Base-by-base conservation (phyloP, 176 grass and related monocot genomes). In the Aegilops sharonensis region DNA sequence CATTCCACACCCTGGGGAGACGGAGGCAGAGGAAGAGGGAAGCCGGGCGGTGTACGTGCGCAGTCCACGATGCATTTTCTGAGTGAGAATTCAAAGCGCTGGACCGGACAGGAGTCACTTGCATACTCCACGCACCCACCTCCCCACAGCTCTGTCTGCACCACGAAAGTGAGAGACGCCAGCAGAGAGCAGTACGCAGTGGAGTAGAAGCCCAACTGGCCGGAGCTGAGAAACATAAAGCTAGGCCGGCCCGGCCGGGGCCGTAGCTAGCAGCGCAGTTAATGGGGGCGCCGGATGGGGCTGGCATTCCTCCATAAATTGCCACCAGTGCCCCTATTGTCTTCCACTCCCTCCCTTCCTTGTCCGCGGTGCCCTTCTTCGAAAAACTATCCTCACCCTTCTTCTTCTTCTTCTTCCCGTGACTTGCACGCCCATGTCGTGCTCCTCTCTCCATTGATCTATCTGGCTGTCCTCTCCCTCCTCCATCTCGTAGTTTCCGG, bases 291-390 rank as follows among this genome's bases (percentile, higher is more conserved):
- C 87, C 89, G 85, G 90, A 85, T 91, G 86, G 94, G 88, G 54
- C 18, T 59, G 54, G 86, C 85, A 89, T 87, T 80, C 85, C 88
- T 87, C 87, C 87, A 90, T 94, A 94, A 94, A 97, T 97, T 80
- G 76, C 83, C 89, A 90, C 89, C 84, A 91, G 64, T 90, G 59
- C 75, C 70, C 73, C 75, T 43, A 18, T 83, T 56, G 83, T 81
- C 90, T 72, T 82, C 85, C 23, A 6, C 50, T 45, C 36, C 8
- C 37, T 1, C 68, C 25, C 64, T 29, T 29, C 68, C 8, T 25
- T 21, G 50, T 30, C 40, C 5, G 11, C 10, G 5, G 15, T 31
- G 48, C 77, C 31, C 40, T 59, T 57, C 63, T 70, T 81, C 82
- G 21, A 84, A 81, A 81, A 67, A 81, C 83, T 68, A 69, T 54